Base-by-base conservation (phyloP, 1,284 basidiomycete genomes). In the Coniferiporia sulphurascens region DNA sequence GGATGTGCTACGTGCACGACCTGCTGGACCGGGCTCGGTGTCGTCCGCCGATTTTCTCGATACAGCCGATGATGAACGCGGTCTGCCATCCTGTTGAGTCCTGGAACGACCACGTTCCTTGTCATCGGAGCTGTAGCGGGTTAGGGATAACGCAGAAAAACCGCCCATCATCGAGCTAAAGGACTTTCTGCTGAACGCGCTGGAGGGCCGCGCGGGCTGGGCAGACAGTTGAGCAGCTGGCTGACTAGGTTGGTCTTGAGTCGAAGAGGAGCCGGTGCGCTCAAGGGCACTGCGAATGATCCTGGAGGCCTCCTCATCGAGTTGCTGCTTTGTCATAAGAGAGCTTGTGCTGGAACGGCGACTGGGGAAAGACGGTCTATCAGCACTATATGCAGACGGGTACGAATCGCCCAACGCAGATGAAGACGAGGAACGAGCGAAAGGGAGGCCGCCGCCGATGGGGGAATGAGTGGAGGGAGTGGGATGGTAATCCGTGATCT, bases 81-180 rank as follows among this genome's bases (percentile, higher is more conserved):
- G 68, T 36, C 64, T 65, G 15, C 73, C 71, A 44, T 78, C 77
- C 32, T 76, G 74, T 50, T 68, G 44, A 65, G 70, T 34, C 66
- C 64, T 32, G 67, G 65, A 35, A 44, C 64, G 59, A 41, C 62
- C 51, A 45, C 52, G 62, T 69, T 74, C 52, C 71, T 75, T 60
- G 69, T 79, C 70, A 36, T 69, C 67, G 19, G 78, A 77, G 64
- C 65, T 78, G 5, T 78, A 78, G 49, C 85, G 80, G 0, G 80
- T 74, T 56, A 89, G 76, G 0, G 84, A 79, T 2, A 87, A 76
- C 1, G 79, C 76, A 27, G 84, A 83, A 27, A 88, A 74, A 0
- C 82, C 83, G 22, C 82, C 82, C 73, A 89, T 85, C 84, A 89
- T 83, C 34, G 85, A 86, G 63, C 79, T 83, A 56, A 89, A 74